Conservation (phyloP, 164 flowering plant genomes). For the Santalum album region DNA sequence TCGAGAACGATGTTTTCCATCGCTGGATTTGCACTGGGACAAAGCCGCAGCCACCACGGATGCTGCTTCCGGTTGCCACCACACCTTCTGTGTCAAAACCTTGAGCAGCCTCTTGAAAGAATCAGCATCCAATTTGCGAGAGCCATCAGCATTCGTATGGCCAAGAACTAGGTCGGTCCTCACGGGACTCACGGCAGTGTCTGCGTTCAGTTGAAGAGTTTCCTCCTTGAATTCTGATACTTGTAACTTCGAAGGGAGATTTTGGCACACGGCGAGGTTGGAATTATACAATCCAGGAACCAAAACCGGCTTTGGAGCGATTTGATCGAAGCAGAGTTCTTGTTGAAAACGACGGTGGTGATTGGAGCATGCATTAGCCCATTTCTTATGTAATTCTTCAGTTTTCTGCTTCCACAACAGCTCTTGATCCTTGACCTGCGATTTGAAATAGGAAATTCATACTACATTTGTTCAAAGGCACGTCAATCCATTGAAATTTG, state of each 20-base stretch:
- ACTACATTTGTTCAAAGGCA: too few relatives aligned
- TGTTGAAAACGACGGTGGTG: constrained; percentile 62
- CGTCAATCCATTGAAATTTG: too few relatives aligned
- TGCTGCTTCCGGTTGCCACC: constrained; percentile 95
- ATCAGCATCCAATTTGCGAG: constrained; percentile 46
- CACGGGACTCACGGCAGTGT: constrained; percentile 61
- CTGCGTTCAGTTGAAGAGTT: constrained; percentile 31
- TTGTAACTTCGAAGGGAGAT: too few relatives aligned
- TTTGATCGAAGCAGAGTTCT: constrained; percentile 22
- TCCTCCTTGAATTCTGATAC: constrained; percentile 29
- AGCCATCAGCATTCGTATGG: constrained; percentile 28
- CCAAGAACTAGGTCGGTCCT: constrained; percentile 81
- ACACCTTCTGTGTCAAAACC: constrained; percentile 60
- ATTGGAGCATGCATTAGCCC: constrained; percentile 60
- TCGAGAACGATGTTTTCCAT: constrained; percentile 38
- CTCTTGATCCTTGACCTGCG: constrained; percentile 53
- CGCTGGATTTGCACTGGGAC: constrained; percentile 52
- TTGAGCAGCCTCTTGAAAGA: constrained; percentile 74
- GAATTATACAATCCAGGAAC: constrained; percentile 34
- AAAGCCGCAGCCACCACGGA: constrained; percentile 58
- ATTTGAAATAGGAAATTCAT: too few relatives aligned
- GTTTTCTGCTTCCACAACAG: constrained; percentile 44
- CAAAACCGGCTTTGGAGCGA: constrained; percentile 23
- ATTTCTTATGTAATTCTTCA: constrained; percentile 66
- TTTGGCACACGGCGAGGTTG: constrained; percentile 29